phyloP scores from a whole-genome alignment of 768 basidiomycete species.

The Leccinum olivaceopallidum region DNA sequence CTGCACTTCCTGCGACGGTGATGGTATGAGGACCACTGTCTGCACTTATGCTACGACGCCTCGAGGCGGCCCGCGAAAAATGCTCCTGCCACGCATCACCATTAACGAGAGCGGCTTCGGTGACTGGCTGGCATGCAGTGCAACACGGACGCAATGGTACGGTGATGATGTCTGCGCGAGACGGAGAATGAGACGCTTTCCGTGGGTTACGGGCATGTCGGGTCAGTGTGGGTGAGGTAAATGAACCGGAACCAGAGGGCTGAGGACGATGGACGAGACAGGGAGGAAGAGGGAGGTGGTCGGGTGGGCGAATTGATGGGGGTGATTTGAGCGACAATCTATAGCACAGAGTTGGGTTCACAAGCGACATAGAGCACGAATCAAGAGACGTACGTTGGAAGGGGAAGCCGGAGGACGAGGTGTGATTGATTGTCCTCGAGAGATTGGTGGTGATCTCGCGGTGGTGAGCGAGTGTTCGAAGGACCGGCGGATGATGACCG shows the following conservation, averaged over 20 bases:
- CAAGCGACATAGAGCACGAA: background rate
- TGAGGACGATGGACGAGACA: conserved; percentile 54
- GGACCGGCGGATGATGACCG: conserved; percentile 15
- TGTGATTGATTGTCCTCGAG: conserved; percentile 39
- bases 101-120: conserved; percentile 54
- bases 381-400: conserved; percentile 52
- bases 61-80: conserved; percentile 62
- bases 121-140: conserved; percentile 55
- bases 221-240: background rate
- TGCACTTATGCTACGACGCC: conserved; percentile 50
- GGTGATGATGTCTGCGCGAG: conserved; percentile 44
- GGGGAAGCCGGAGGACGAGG: conserved; percentile 58
- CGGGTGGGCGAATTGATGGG: conserved; percentile 40
- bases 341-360: background rate
- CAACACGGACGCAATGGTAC: conserved; percentile 76
- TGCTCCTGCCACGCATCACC: conserved; percentile 63
- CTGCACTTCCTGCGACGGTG: conserved; percentile 32
- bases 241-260: conserved; percentile 14
- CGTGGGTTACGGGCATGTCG: conserved; percentile 21
- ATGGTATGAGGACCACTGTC: conserved; percentile 34
- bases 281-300: conserved; percentile 44
- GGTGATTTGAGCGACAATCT: conserved; percentile 46
- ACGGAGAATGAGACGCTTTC: conserved; percentile 33
- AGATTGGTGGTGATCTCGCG: conserved; percentile 13
- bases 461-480: conserved; percentile 23